Evolutionary conservation across 306 rosid genomes (phyloP).

Genomic region (Lathyrus oleraceus): DNA sequence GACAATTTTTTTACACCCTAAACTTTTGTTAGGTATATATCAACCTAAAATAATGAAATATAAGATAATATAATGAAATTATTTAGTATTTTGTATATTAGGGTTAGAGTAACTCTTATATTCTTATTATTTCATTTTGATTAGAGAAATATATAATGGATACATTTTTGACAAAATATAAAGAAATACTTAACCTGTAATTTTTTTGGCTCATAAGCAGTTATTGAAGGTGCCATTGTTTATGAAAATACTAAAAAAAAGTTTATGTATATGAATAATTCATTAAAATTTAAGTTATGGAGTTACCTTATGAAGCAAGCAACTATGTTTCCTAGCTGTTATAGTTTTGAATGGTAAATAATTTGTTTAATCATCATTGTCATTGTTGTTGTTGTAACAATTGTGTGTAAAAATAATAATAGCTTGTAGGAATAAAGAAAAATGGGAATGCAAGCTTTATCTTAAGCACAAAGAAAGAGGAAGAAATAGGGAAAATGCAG

Average conservation of each 20-base stretch:
- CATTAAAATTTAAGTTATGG: not conserved
- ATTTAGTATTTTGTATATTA: too few species aligned
- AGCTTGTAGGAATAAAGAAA: constrained; percentile 51
- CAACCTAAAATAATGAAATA: too few species aligned
- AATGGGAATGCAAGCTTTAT: constrained; percentile 50
- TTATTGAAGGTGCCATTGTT: not conserved
- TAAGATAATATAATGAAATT: too few species aligned
- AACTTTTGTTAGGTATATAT: too few species aligned
- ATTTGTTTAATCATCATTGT: not conserved
- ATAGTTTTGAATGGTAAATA: not conserved
- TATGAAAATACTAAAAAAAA: too few species aligned
- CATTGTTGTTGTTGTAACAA: not conserved
- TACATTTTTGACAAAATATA: not conserved
- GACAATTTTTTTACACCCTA: too few species aligned
- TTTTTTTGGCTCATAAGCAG: too few species aligned
- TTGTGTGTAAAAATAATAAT: constrained; percentile 11
- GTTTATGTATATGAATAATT: not conserved
- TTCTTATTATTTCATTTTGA: too few species aligned
- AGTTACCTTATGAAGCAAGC: not conserved
- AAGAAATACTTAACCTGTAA: not conserved
- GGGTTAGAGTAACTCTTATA: too few species aligned
- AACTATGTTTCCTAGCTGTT: not conserved
- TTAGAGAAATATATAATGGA: not conserved
- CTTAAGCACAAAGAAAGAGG: constrained; percentile 43
- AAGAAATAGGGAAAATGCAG: constrained; percentile 45